Evolutionary conservation across 2,329 filamentous ascomycete genomes (phyloP).

Genomic region (Ceratocystis albifundus): DNA sequence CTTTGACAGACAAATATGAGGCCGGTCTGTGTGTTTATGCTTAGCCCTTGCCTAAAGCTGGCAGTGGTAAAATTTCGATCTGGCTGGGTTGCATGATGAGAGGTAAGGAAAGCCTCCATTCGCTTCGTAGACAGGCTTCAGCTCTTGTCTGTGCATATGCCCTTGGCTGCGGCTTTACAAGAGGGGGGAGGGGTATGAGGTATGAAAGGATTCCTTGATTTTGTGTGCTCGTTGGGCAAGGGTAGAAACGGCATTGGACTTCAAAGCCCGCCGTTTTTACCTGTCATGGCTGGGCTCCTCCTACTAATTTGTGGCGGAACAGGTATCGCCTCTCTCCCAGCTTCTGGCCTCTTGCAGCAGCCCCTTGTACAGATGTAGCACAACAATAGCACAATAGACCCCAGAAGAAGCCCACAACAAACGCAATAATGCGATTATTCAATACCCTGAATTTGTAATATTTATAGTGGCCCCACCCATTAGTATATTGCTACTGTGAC

Average conservation of each 20-base stretch:
- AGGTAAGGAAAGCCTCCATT: background rate
- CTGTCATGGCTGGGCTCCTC: background rate
- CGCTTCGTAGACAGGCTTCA: background rate
- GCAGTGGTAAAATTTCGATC: background rate
- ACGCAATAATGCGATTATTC: background rate
- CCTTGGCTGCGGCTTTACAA: background rate
- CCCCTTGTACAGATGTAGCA: background rate
- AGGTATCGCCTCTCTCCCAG: background rate
- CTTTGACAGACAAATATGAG: background rate
- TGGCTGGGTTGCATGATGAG: background rate
- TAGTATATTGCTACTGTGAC: background rate
- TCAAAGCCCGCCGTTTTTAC: background rate
- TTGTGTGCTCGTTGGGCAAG: background rate
- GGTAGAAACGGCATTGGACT: background rate
- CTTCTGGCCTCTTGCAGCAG: background rate
- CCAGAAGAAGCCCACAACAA: background rate
- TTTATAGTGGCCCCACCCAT: background rate
- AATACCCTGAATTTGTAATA: background rate
- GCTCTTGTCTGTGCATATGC: background rate
- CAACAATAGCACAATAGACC: background rate
- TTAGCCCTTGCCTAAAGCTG: background rate
- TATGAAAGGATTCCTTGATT: conserved; percentile 3
- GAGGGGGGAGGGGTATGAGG: background rate
- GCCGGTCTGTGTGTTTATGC: background rate
- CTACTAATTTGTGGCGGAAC: background rate